Evolutionary conservation across 2,329 filamentous ascomycete genomes (phyloP), one percentile per base, ranked within the genome.

Genomic region (Aspergillus bombycis): DNA sequence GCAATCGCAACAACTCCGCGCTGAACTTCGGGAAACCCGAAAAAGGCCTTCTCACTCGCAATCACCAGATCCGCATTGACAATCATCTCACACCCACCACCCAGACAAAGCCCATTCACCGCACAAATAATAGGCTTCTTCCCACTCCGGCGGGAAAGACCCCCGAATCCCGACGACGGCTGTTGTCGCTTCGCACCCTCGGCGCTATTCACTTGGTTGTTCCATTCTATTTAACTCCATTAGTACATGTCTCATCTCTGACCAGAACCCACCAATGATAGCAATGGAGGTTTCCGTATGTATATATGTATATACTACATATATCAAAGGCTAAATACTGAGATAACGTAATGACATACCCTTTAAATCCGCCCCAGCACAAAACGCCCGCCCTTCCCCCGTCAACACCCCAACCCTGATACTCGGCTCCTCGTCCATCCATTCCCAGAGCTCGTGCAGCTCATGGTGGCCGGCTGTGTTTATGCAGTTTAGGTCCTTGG

Each of bases 71-170:
- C 91, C 61, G 84, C 84, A 76, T 93, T 92, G 62, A 91, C 80
- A 21, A 87, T 84, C 79, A 93, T 92, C 80, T 94, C 91, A 77
- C 90, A 88, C 1, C 91, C 91, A 48, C 91, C 91, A 48, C 91
- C 91, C 45, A 91, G 84, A 62, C 89, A 91, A 16, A 91, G 80
- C 1, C 91, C 91, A 71, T 93, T 92, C 26, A 94, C 88, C 0
- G 91, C 91, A 4, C 88, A 89, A 23, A 94, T 84, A 48, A 94
- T 82, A 3, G 91, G 91, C 71, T 94, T 94, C 52, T 76, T 75
- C n/a, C 81, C 81, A 10, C 70, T 71, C 30, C 82, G 78, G 19
- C 78, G 77, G 19, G 81, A 80, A 8, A 84, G 74, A 1, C 78
- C 79, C 38, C 75, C 79, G 62, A 82, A 82, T 14, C 80, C 80